Evolutionary conservation across 2,329 filamentous ascomycete genomes (phyloP), one percentile per base, ranked within the genome.

Genomic region (Calonectria crousiana): DNA sequence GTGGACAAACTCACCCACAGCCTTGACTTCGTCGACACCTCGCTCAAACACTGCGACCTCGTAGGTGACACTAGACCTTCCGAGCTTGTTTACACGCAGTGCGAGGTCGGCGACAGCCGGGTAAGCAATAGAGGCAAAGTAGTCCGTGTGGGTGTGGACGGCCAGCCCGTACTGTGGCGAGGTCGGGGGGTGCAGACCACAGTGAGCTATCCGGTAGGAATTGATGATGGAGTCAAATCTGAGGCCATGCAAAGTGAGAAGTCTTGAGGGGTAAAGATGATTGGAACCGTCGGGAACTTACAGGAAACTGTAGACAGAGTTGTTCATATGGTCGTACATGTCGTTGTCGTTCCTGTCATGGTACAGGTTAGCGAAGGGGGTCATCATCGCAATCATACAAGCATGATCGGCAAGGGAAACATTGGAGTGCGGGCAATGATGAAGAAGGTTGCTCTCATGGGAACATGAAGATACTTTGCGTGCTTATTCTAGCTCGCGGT

Each of bases 281-380:
- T 30, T 58, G 66, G 23, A 28, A 38, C 34, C 9, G 18, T n/a
- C 41, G 34, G 56, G 44, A 34, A 52, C 88, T 82, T 84, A 93
- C 89, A 97, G 89, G 75, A 94, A 93, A 80, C 94, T 94, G 85
- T 98, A 98, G 69, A 97, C 90, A 51, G 93, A 94, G 83, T 98
- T 98, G 86, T 98, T 98, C 89, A 98, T 92, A 83, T 98, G 96
- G 74, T 95, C 90, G 84, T 97, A 98, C 94, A 97, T 97, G 86
- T 98, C 95, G 83, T 98, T 98, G 85, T 98, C 95, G 83, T 92
- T 93, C 95, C 95, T 96, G 72, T 56, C 74, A 72, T 73, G 8
- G 71, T 62, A 65, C 47, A 70, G 75, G 69, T 80, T 73, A 78
- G 76, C 58, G 44, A 58, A 58, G 67, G 75, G 38, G n/a, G 56